phyloP scores from a whole-genome alignment of 345 rosid species.

The Noccaea caerulescens region DNA sequence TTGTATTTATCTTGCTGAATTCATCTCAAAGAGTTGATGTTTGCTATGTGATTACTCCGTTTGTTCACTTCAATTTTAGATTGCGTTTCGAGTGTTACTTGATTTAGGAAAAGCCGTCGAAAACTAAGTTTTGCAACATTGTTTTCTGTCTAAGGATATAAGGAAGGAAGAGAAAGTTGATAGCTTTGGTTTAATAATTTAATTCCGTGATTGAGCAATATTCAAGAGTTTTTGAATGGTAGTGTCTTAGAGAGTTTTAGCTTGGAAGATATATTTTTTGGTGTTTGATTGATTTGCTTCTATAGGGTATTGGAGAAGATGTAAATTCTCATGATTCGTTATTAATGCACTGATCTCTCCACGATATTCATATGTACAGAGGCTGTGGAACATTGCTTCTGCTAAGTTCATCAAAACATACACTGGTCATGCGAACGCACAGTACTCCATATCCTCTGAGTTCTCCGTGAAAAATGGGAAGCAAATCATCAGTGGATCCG shows the following conservation, averaged over 20 bases:
- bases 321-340: slow-evolving; percentile 10
- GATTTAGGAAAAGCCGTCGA: slow-evolving; percentile 4
- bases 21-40: neutral
- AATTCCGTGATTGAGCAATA: neutral
- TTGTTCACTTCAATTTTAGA: slow-evolving; percentile 25
- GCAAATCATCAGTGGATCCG: slow-evolving; percentile 84
- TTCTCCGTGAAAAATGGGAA: slow-evolving; percentile 85
- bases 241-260: neutral
- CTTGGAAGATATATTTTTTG: slow-evolving; percentile 21
- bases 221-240: neutral
- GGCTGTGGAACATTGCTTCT: slow-evolving; percentile 82
- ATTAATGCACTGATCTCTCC: slow-evolving; percentile 12
- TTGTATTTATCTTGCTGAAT: neutral
- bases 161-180: neutral
- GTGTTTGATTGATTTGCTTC: slow-evolving; percentile 11
- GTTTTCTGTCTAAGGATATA: neutral
- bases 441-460: slow-evolving; percentile 71
- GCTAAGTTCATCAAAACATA: slow-evolving; percentile 86
- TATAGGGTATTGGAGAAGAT: neutral
- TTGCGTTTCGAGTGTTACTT: neutral
- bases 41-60: slow-evolving; percentile 18
- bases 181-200: slow-evolving; percentile 7
- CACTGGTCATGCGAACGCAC: slow-evolving; percentile 70
- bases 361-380: slow-evolving; percentile 46
- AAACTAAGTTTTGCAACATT: slow-evolving; percentile 3